Evolutionary conservation across 352 stramenopile species (phyloP), one percentile per base, ranked within the genome.

Genomic region (Aphanomyces astaci): DNA sequence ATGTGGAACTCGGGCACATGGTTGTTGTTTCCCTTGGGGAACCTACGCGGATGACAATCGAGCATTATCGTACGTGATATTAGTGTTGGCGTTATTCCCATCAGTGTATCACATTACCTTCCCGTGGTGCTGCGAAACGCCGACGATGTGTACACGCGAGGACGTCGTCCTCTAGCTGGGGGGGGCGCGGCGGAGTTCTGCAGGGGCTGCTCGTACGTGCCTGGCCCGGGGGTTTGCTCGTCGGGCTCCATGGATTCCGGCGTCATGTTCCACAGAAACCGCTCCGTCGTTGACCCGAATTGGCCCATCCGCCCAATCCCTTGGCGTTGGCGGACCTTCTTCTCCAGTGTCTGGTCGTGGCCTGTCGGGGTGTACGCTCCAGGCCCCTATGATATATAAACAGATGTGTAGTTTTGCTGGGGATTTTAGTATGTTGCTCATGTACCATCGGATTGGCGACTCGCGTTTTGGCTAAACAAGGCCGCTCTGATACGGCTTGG

Each of bases 231-330:
- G 1, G 75, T 85, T 24, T 76, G 65, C 13, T 81, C 79, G 3
- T 88, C 71, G 1, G 71, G 56, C 60, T 87, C 76, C 33, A 78
- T 73, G 24, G 70, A 74, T 52, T 84, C 79, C 32, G 89, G 73
- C 2, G 78, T 73, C 5, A 68, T 45, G 62, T 80, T 79, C 84
- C 82, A 92, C 4, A 92, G 72, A 40, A 83, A 78, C n/a, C 84
- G 78, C 66, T 89, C 81, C 0, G 84, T 84, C 2, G 76, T 92
- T 13, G 82, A 82, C n/a, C 84, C 84, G 66, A 92, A 92, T 19
- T 88, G 75, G 30, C 84, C 82, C 49, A 84, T 83, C 46, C 84
- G 79, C 1, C 84, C 84, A 19, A 90, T 76, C 7, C 72, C 75
- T 11, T 84, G 71, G 36, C 79, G 80, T 3, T 73, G 66, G 70